Percentiles rank a stretch among this genome's conserved stretches.
Conservation (phyloP, 257 asterid genomes). For the Capsicum rhomboideum region DNA sequence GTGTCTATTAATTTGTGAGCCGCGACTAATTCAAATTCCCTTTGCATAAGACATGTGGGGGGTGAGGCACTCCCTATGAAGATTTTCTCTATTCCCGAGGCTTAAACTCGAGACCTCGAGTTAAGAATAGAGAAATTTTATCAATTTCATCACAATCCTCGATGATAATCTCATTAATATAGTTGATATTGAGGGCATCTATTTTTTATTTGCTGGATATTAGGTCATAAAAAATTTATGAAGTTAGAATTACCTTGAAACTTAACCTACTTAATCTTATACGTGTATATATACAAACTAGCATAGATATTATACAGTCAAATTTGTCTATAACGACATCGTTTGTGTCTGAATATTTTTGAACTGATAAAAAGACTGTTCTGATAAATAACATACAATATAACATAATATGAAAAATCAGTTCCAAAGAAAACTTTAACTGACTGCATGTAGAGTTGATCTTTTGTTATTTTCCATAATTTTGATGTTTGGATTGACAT, state of each 20-base stretch:
- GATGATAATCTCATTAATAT: neutral
- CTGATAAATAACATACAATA: too few relatives aligned
- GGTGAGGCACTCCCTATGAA: neutral
- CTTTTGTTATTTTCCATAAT: neutral
- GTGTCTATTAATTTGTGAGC: neutral
- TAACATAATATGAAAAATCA: too few relatives aligned
- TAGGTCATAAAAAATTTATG: neutral
- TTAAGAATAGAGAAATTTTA: neutral
- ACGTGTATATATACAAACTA: too few relatives aligned
- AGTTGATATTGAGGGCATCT: neutral
- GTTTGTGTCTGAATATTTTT: too few relatives aligned
- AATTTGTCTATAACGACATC: too few relatives aligned
- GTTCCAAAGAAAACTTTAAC: neutral
- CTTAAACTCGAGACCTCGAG: neutral
- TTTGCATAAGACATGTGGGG: too few relatives aligned
- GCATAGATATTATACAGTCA: too few relatives aligned
- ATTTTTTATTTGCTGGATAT: neutral
- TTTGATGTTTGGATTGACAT: neutral
- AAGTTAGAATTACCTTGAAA: neutral
- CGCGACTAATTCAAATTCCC: neutral
- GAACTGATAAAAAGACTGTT: too few relatives aligned
- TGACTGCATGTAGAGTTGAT: neutral
- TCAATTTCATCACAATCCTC: neutral
- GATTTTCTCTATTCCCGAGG: rapidly evolving
- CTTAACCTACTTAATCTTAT: neutral